Conservation (phyloP, 306 rosid species). For the Trichosanthes cucumerina region DNA sequence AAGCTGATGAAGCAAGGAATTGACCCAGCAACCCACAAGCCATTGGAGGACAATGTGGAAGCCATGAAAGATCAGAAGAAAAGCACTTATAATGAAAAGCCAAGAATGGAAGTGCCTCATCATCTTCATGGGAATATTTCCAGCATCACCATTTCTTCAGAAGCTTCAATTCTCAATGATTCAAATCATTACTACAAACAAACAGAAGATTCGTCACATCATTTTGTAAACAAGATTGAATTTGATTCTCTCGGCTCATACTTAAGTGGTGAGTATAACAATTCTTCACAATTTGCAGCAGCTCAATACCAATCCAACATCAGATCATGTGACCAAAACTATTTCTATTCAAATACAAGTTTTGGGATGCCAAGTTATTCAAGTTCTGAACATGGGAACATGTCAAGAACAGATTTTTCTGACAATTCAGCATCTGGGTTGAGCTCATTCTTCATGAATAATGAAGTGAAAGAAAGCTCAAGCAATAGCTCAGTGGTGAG, state of each 20-base stretch:
- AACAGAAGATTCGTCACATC: neutral
- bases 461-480: slow-evolving; percentile 61
- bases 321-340: slow-evolving; percentile 12
- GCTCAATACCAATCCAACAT: neutral
- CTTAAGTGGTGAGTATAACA: neutral
- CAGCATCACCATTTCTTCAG: neutral
- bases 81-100: neutral
- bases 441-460: slow-evolving; percentile 41
- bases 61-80: slow-evolving; percentile 14
- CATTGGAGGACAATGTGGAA: slow-evolving; percentile 26
- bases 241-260: neutral
- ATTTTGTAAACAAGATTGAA: neutral
- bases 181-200: neutral
- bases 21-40: slow-evolving; percentile 86
- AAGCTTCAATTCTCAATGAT: neutral
- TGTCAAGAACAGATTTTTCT: slow-evolving; percentile 52
- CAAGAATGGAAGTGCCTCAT: neutral
- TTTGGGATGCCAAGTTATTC: slow-evolving; percentile 61
- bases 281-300: neutral
- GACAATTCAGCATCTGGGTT: slow-evolving; percentile 55
- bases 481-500: slow-evolving; percentile 81
- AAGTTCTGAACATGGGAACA: slow-evolving; percentile 51
- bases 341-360: slow-evolving; percentile 25
- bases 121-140: neutral
- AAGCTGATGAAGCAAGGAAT: slow-evolving; percentile 90